Base-by-base conservation (phyloP, 805 yeast species). In the Schizosaccharomyces octosporus region DNA sequence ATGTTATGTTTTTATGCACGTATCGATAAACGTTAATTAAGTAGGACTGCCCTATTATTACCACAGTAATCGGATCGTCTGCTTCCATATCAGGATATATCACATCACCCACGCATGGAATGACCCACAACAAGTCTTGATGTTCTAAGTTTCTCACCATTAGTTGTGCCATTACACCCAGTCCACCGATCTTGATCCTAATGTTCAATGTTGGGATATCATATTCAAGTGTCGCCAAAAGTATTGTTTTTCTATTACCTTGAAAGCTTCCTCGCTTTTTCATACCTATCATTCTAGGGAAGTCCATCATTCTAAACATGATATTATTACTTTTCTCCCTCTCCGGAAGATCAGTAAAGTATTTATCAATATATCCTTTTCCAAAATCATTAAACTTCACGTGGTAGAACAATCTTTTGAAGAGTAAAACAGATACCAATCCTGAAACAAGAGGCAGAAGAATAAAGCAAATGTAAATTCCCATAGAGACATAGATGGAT, bases 161-260 rank as follows among this genome's bases (percentile, higher is more conserved):
- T 19, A 59, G 55, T 27, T 59, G 61, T 21, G 61, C 61, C 61
- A 59, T 59, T 7, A 59, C 61, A 9, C 61, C 61, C 39, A 59
- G 27, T 21, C 61, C 61, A 11, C 61, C 61, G 43, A 59, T 59
- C 32, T 59, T 59, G 31, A 59, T 59, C 7, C 36, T 21, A 11
- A 59, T 59, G 4, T 59, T 39, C 61, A 43, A 43, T 27, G 41
- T 31, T 4, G 61, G 43, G 17, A 59, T 59, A 43, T 59, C 61
- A 24, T 59, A 59, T 7, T 59, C 61, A 21, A 59, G 54, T 7
- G 61, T 59, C 4, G 61, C 61, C n/a, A 59, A 19, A 21, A 59
- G 27, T 15, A 59, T 54, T 21, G 39, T 36, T 29, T 29, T 41
- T 9, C 61, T 19, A 19, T 29, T 59, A 11, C 21, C 48, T 59